phyloP scores from a whole-genome alignment of 805 yeast species.

The Zygosaccharomyces kombuchaensis region DNA sequence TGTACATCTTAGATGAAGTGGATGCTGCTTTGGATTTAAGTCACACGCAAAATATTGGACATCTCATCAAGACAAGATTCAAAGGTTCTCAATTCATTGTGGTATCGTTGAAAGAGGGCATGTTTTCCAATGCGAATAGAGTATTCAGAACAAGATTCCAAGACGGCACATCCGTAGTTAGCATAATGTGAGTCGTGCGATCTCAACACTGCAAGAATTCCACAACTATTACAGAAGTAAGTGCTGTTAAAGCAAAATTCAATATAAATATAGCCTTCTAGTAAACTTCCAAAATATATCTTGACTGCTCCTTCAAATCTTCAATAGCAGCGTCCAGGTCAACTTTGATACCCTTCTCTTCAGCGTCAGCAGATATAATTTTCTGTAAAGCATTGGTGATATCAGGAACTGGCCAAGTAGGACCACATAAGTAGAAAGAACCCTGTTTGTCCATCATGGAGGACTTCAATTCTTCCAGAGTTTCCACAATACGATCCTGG shows the following conservation, averaged over 20 bases:
- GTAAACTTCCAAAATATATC: conserved; percentile 91
- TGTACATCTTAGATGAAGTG: conserved; percentile 96
- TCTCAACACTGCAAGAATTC: no score
- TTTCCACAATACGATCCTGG: conserved; percentile 86
- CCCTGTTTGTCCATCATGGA: conserved; percentile 79
- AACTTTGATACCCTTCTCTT: conserved; percentile 56
- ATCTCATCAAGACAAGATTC: conserved; percentile 88
- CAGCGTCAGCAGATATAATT: conserved; percentile 69
- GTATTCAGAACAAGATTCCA: conserved; percentile 91
- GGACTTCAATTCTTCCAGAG: conserved; percentile 64
- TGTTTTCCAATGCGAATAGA: conserved; percentile 95
- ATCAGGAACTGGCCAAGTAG: conserved; percentile 99
- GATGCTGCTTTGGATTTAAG: conserved; percentile 97
- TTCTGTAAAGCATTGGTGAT: conserved; percentile 86
- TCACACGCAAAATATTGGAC: conserved; percentile 97
- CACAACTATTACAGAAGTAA: background rate
- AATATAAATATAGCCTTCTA: conserved; percentile 33
- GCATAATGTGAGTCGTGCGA: conserved; percentile 46
- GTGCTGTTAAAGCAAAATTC: background rate
- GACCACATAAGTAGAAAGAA: conserved; percentile 94
- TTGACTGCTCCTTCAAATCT: conserved; percentile 86
- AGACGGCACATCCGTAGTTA: conserved; percentile 93
- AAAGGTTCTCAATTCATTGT: conserved; percentile 95
- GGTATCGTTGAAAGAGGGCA: conserved; percentile 94
- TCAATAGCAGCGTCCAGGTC: conserved; percentile 81